Base-by-base conservation (phyloP, 306 rosid genomes). In the Parietaria judaica region DNA sequence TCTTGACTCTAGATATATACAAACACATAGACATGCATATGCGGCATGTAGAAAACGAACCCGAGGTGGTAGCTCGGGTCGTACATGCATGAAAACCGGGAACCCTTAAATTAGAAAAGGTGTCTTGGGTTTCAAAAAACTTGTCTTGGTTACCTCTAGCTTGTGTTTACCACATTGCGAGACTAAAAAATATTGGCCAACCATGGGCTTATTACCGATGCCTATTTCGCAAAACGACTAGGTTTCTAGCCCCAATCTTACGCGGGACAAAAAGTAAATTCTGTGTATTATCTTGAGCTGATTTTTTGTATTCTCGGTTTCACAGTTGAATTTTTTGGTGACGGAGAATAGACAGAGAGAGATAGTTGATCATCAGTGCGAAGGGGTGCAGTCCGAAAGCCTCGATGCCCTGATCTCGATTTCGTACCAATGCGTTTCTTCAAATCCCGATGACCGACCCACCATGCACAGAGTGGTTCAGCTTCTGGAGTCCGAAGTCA, bases 401-500 rank as follows among this genome's bases (percentile, higher is more conserved):
- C 95, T 88, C 9, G 95, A 86, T 65, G 97, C 89, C 44, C 80
- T 94, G 85, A 86, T 94, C 55, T 78, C 89, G 3, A 73, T 94
- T 39, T 94, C 99, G 14, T 84, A 79, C 62, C 94, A 82, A 65
- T 94, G 99, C 54, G 89, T 94, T 79, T 94, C 95, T 53, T 84
- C 97, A 5, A 83, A 68, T 76, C 85, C 99, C 23, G 97, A 88
- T 61, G 99, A 88, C 64, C 88, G 97, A 46, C 99, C 95, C 51
- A 86, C 94, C 6, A 94, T 94, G 99, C 99, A 94, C 65, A 79
- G 99, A 70, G 95, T 94, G 55, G 89, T 88, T 69, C 95, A 94
- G 82, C 59, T 88, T 63, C 88, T 94, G 62, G 99, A 94, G 79
- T 79, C 99, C 34, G 99, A 94, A 78, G 88, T 94, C 66, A 80